Conservation (phyloP, 768 basidiomycete species). For the Galerina sulciceps region DNA sequence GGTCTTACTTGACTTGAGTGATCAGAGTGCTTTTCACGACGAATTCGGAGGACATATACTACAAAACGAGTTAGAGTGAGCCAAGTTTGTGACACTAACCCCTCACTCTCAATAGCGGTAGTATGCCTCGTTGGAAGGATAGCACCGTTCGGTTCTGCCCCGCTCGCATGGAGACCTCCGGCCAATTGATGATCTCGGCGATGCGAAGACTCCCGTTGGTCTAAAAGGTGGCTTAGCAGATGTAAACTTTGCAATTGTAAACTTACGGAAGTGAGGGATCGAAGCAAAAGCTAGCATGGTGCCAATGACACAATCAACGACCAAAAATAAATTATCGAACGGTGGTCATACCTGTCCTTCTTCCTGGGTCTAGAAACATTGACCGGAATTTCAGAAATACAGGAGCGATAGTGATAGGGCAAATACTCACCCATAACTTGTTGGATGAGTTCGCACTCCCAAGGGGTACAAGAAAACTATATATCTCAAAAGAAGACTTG, state of each 20-base stretch:
- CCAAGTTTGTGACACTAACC: neutral
- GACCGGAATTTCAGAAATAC: neutral
- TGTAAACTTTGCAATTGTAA: neutral
- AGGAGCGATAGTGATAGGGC: neutral
- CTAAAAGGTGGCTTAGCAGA: conserved; percentile 39
- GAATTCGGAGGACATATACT: conserved; percentile 66
- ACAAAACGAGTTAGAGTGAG: neutral
- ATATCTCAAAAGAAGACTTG: conserved; percentile 40
- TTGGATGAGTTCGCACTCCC: conserved; percentile 43
- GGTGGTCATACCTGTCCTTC: conserved; percentile 4
- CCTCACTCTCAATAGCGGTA: conserved; percentile 56
- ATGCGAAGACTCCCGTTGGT: conserved; percentile 56
- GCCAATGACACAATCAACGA: too few species aligned
- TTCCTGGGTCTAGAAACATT: conserved; percentile 3
- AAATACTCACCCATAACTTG: conserved; percentile 41
- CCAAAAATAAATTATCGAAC: too few species aligned
- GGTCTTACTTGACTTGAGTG: conserved; percentile 53
- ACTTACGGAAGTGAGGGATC: conserved; percentile 5
- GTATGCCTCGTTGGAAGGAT: conserved; percentile 63
- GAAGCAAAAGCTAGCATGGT: neutral
- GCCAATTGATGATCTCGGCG: conserved; percentile 51
- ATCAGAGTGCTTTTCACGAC: conserved; percentile 60
- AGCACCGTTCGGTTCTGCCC: conserved; percentile 38
- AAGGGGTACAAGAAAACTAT: conserved; percentile 45
- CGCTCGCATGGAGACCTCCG: conserved; percentile 40